Evolutionary conservation across 441 rosid genomes (phyloP).

Genomic region (Melianthus villosus): DNA sequence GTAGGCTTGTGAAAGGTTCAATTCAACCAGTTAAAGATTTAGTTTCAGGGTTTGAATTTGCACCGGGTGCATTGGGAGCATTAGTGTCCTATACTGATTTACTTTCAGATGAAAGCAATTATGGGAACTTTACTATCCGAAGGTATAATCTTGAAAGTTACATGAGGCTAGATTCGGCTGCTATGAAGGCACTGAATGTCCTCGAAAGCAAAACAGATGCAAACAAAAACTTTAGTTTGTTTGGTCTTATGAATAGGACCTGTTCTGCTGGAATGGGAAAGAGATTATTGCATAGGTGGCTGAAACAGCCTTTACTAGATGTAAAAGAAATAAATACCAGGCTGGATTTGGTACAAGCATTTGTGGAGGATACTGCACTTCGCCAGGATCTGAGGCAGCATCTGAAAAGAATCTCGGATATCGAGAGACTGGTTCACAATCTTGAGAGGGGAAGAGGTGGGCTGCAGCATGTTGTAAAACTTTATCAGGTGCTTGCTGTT

Average conservation of each 20-base stretch:
- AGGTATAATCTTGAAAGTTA: constrained; percentile 56
- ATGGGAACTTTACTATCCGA: constrained; percentile 51
- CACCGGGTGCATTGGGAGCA: constrained; percentile 76
- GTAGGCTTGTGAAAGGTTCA: constrained; percentile 74
- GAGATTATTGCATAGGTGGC: constrained; percentile 85
- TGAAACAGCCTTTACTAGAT: constrained; percentile 84
- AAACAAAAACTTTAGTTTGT: constrained; percentile 86
- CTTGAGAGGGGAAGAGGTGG: constrained; percentile 64
- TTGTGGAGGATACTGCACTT: constrained; percentile 79
- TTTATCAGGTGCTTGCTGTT: constrained; percentile 52
- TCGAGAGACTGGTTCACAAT: constrained; percentile 52
- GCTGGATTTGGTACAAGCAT: constrained; percentile 79
- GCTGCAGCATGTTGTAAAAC: constrained; percentile 76
- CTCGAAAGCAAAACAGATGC: constrained; percentile 94
- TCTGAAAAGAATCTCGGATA: constrained; percentile 72
- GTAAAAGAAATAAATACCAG: constrained; percentile 56
- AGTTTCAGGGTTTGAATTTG: constrained; percentile 66
- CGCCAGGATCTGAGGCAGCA: constrained; percentile 92
- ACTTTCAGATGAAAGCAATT: constrained; percentile 68
- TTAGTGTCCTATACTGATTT: constrained; percentile 66
- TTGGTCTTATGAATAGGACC: constrained; percentile 95
- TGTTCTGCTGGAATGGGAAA: constrained; percentile 98
- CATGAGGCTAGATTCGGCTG: constrained; percentile 90
- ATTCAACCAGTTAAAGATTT: constrained; percentile 73
- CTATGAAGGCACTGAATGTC: constrained; percentile 85